A percentile compares a stretch with the other conserved stretches of the same genome.
Evolutionary conservation across 1,139 yeast species (phyloP).

Genomic region (Kodamaea fungicola): DNA sequence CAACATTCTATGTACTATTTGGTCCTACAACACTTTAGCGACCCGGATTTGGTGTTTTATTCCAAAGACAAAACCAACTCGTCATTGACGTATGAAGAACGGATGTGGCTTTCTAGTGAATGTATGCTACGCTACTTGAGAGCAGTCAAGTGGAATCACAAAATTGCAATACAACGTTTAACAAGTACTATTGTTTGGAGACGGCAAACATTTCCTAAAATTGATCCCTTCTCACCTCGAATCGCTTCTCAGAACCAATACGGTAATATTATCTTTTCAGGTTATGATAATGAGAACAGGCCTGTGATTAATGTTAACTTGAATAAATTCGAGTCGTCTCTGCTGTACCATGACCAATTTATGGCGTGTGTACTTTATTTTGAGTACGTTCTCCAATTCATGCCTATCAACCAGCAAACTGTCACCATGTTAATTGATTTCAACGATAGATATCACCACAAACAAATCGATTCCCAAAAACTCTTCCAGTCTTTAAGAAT

Average conservation of each 20-base stretch:
- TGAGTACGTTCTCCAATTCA: slow-evolving; percentile 5
- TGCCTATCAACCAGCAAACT: slow-evolving; percentile 5
- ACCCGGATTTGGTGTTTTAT: slow-evolving; percentile 2
- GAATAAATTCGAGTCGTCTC: slow-evolving; percentile 1
- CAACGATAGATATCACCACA: slow-evolving; percentile 5
- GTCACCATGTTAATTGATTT: slow-evolving; percentile 5
- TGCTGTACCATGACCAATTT: neutral
- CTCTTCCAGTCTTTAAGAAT: slow-evolving; percentile 3
- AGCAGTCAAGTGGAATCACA: slow-evolving; percentile 5
- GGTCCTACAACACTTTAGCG: slow-evolving; percentile 3
- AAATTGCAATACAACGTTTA: slow-evolving; percentile 2
- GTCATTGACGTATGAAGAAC: slow-evolving; percentile 4
- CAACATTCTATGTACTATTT: neutral
- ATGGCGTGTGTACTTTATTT: slow-evolving; percentile 4
- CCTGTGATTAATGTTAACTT: slow-evolving; percentile 5
- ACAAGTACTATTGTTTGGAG: slow-evolving; percentile 4
- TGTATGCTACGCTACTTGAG: slow-evolving; percentile 5
- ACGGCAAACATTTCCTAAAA: slow-evolving; percentile 1
- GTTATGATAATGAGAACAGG: slow-evolving; percentile 4
- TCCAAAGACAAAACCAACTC: slow-evolving; percentile 1
- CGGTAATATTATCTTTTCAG: slow-evolving; percentile 5
- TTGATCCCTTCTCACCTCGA: slow-evolving; percentile 2
- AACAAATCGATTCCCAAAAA: slow-evolving; percentile 5
- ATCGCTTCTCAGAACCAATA: slow-evolving; percentile 1
- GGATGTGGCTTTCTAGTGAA: slow-evolving; percentile 7